A percentile compares a stretch with the other conserved stretches of the same genome.
Conservation (phyloP, 768 basidiomycete species). For the Leccinum broughii region DNA sequence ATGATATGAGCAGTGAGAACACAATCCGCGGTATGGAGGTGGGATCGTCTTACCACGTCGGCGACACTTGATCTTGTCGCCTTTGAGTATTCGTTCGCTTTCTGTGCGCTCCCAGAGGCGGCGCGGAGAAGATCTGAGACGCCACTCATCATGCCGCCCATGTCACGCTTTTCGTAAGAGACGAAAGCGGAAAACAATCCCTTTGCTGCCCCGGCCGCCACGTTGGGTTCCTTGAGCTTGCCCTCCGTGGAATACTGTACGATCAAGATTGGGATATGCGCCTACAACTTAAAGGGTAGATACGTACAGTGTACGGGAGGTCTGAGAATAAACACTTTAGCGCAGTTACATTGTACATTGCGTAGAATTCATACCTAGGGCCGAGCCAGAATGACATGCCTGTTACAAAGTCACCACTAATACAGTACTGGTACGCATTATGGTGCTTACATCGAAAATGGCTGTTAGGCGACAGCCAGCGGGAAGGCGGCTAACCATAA, state of each 20-base stretch:
- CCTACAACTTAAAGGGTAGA: background rate
- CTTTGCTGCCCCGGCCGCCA: slow-evolving; percentile 83
- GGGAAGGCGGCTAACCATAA: slow-evolving; percentile 81
- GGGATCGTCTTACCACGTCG: slow-evolving; percentile 65
- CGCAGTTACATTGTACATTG: background rate
- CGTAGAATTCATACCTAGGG: slow-evolving; percentile 54
- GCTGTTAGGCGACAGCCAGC: slow-evolving; percentile 86
- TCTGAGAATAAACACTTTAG: slow-evolving; percentile 39
- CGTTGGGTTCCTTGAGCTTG: slow-evolving; percentile 91
- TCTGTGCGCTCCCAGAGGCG: slow-evolving; percentile 63
- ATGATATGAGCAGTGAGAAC: background rate
- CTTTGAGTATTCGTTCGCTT: slow-evolving; percentile 61
- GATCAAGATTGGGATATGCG: background rate
- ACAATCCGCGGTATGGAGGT: background rate
- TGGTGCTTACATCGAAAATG: slow-evolving; percentile 65
- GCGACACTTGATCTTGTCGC: slow-evolving; percentile 76
- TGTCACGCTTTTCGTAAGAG: slow-evolving; percentile 78
- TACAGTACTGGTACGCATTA: background rate
- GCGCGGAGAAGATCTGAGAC: slow-evolving; percentile 75
- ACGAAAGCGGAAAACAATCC: slow-evolving; percentile 77
- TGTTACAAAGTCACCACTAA: slow-evolving; percentile 28
- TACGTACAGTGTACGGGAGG: slow-evolving; percentile 63
- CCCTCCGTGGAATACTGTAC: slow-evolving; percentile 90
- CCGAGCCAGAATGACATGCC: slow-evolving; percentile 91
- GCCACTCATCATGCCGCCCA: slow-evolving; percentile 73